These are phyloP conservation scores for Nissolia schottii DNA, from an alignment of 306 rosid species.

Conservation along the genomic window DNA sequence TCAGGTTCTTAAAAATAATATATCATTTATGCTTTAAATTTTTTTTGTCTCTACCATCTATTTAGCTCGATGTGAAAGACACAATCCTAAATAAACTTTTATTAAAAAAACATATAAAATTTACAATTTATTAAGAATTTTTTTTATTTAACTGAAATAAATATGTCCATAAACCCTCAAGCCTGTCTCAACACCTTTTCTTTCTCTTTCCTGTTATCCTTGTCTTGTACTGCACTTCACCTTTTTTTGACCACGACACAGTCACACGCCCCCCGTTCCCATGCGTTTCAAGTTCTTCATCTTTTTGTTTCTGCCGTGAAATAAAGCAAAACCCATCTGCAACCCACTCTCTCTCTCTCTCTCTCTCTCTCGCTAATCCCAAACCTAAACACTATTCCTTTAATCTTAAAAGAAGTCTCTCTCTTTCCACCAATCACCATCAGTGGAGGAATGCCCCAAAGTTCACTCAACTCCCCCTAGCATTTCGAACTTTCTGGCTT, in stretches of 20 bases:
- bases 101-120: no score
- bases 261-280: not conserved
- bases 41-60: no score
- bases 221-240: not conserved
- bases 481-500: not conserved
- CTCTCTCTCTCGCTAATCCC: not conserved
- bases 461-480: not conserved
- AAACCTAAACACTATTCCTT: not conserved
- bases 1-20: no score
- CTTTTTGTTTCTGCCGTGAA: not conserved
- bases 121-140: no score
- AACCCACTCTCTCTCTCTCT: not conserved
- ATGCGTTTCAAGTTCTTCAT: not conserved
- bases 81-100: no score
- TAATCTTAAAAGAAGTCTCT: slow-evolving; percentile 11
- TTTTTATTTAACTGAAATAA: no score
- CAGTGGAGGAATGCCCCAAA: not conserved
- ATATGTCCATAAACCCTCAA: no score
- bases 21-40: no score
- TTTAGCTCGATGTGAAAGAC: no score
- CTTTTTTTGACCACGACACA: not conserved
- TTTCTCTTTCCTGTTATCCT: not conserved
- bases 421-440: slow-evolving; percentile 19
- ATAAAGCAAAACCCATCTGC: not conserved
- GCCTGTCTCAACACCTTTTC: no score